These are phyloP conservation scores for Plasmodium cynomolgi DNA, from an alignment of 169 alveolate genomes.

Conservation along the genomic window DNA sequence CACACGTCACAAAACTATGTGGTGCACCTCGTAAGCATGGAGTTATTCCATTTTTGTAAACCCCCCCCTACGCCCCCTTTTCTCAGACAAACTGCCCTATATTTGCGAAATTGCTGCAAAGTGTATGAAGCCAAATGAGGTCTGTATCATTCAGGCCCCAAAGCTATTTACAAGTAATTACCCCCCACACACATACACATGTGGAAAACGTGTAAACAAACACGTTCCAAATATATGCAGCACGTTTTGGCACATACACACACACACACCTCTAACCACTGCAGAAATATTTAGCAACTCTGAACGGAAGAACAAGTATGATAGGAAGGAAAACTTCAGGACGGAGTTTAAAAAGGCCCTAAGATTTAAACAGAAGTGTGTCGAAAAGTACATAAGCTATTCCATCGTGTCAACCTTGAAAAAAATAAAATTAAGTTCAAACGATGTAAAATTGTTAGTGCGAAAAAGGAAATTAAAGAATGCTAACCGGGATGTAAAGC, in stretches of 20 bases:
- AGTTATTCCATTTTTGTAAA: neutral
- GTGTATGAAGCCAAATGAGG: slow-evolving; percentile 67
- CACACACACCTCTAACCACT: neutral
- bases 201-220: neutral
- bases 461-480: slow-evolving; percentile 11
- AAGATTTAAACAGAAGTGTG: slow-evolving; percentile 63
- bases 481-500: neutral
- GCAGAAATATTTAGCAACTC: slow-evolving; percentile 63
- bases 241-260: neutral
- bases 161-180: slow-evolving; percentile 43
- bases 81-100: slow-evolving; percentile 58
- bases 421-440: slow-evolving; percentile 51
- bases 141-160: slow-evolving; percentile 68
- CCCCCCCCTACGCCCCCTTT: neutral
- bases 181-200: neutral
- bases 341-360: slow-evolving; percentile 55
- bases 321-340: slow-evolving; percentile 70
- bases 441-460: slow-evolving; percentile 35
- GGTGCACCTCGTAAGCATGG: neutral
- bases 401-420: neutral
- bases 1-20: neutral
- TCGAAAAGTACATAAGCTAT: slow-evolving; percentile 16
- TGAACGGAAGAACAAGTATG: slow-evolving; percentile 35
- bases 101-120: slow-evolving; percentile 66
- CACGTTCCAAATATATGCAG: neutral